Conservation (phyloP, 1,284 basidiomycete species). For the Tranzscheliella williamsii region DNA sequence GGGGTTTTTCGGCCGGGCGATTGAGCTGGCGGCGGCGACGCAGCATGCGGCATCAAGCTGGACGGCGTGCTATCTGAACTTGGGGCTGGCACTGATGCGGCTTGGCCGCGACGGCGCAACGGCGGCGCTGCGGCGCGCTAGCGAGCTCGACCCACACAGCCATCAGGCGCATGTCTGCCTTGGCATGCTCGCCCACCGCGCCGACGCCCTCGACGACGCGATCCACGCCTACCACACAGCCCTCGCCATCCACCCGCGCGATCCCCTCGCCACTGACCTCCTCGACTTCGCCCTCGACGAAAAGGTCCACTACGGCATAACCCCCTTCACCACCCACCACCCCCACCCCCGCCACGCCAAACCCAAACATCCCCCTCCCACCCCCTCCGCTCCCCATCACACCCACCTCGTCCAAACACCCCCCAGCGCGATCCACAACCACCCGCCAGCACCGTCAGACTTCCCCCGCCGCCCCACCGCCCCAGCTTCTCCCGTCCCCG, state of each 20-base stretch:
- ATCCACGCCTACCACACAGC: slow-evolving; percentile 52
- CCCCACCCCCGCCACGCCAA: no score
- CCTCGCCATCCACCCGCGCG: slow-evolving; percentile 38
- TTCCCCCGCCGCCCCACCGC: background rate
- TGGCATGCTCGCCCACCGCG: slow-evolving; percentile 48
- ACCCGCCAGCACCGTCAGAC: no score
- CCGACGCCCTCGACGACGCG: slow-evolving; percentile 45
- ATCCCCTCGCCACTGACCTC: slow-evolving; percentile 39
- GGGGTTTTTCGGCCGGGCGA: slow-evolving; percentile 58
- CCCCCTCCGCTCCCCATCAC: no score
- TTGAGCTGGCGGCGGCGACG: slow-evolving; percentile 69
- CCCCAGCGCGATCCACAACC: no score
- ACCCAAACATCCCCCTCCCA: no score
- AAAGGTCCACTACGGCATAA: slow-evolving; percentile 29
- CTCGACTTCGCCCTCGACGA: slow-evolving; percentile 46
- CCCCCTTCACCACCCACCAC: no score
- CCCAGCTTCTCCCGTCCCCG: background rate
- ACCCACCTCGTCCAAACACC: no score
- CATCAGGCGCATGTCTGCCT: slow-evolving; percentile 47
- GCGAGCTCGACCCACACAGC: slow-evolving; percentile 49
- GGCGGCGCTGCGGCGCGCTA: slow-evolving; percentile 28
- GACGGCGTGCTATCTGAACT: slow-evolving; percentile 76
- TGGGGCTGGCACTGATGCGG: slow-evolving; percentile 36
- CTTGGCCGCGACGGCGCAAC: slow-evolving; percentile 32
- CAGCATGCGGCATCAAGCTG: slow-evolving; percentile 82